Percentiles rank a stretch among this genome's conserved stretches.
These are phyloP conservation scores for Nemania diffusa DNA, from an alignment of 2,329 filamentous ascomycete genomes.

Conservation along the genomic window DNA sequence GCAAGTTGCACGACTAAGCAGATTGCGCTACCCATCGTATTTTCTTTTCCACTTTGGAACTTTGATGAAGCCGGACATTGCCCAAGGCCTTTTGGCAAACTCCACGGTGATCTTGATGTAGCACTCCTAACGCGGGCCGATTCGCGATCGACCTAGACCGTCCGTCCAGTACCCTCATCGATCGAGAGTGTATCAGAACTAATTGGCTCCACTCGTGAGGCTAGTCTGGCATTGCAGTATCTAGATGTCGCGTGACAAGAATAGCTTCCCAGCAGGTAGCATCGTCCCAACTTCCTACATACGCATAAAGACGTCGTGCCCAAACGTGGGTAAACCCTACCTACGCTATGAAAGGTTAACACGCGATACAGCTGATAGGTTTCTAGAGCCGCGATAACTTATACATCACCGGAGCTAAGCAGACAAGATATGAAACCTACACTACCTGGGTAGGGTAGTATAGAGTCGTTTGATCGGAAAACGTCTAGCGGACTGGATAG, in stretches of 20 bases:
- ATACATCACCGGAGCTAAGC: background rate
- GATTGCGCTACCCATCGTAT: constrained; percentile 11
- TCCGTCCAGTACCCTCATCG: constrained; percentile 18
- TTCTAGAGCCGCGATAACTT: background rate
- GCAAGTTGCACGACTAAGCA: background rate
- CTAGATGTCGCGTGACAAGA: constrained; percentile 33
- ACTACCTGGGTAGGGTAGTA: too few species aligned
- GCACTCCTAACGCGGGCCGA: constrained; percentile 27
- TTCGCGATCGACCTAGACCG: constrained; percentile 24
- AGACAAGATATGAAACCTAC: background rate
- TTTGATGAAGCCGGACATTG: constrained; percentile 1
- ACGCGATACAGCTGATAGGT: background rate
- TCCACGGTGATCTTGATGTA: background rate
- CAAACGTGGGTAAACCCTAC: background rate
- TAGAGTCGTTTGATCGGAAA: background rate
- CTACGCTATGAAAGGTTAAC: background rate
- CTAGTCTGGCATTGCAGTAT: constrained; percentile 28
- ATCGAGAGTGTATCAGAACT: constrained; percentile 33
- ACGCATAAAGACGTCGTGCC: constrained; percentile 25
- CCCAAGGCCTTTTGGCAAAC: constrained; percentile 5
- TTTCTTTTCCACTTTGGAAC: constrained; percentile 1
- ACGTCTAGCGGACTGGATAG: background rate
- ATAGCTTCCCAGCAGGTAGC: constrained; percentile 26
- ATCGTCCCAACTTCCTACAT: constrained; percentile 33
- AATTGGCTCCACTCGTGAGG: constrained; percentile 42